Evolutionary conservation across 2,329 filamentous ascomycete species (phyloP).

Genomic region (Pseudocercospora vitis): DNA sequence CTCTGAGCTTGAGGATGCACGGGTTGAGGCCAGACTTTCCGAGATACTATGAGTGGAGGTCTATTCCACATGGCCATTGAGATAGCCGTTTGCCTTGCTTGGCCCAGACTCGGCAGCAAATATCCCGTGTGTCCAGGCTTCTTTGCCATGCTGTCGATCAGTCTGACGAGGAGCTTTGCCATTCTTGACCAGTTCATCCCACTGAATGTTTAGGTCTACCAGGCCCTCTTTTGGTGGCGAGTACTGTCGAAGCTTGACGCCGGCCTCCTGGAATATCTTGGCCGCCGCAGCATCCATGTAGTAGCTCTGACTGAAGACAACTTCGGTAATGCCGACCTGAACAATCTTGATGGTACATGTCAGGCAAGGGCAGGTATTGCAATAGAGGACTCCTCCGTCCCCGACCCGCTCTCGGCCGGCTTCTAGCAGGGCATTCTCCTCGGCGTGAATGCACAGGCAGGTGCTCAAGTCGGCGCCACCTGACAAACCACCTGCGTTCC

Average conservation of each 20-base stretch:
- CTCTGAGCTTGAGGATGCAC: no score
- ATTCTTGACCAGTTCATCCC: slow-evolving; percentile 15
- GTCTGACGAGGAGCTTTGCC: slow-evolving; percentile 14
- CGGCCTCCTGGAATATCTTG: slow-evolving; percentile 77
- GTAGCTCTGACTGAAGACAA: slow-evolving; percentile 91
- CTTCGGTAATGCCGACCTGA: slow-evolving; percentile 92
- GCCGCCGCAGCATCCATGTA: slow-evolving; percentile 85
- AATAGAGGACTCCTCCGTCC: slow-evolving; percentile 72
- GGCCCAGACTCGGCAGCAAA: slow-evolving; percentile 5
- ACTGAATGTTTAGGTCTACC: slow-evolving; percentile 13
- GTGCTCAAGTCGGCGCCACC: slow-evolving; percentile 75
- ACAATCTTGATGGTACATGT: slow-evolving; percentile 99
- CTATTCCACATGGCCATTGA: neutral
- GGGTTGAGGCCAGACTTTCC: no score
- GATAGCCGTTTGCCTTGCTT: neutral
- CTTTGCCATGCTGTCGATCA: slow-evolving; percentile 1
- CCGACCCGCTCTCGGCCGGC: slow-evolving; percentile 87
- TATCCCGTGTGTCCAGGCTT: slow-evolving; percentile 20
- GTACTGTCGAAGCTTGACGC: slow-evolving; percentile 83
- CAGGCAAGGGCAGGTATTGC: slow-evolving; percentile 75
- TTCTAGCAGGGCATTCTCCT: slow-evolving; percentile 95
- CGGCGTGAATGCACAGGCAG: slow-evolving; percentile 94
- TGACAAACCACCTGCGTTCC: slow-evolving; percentile 51
- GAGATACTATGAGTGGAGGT: no score
- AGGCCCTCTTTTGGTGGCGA: slow-evolving; percentile 55